Conservation (phyloP, 129 eudicot species). For the Ambrosia trifida region DNA sequence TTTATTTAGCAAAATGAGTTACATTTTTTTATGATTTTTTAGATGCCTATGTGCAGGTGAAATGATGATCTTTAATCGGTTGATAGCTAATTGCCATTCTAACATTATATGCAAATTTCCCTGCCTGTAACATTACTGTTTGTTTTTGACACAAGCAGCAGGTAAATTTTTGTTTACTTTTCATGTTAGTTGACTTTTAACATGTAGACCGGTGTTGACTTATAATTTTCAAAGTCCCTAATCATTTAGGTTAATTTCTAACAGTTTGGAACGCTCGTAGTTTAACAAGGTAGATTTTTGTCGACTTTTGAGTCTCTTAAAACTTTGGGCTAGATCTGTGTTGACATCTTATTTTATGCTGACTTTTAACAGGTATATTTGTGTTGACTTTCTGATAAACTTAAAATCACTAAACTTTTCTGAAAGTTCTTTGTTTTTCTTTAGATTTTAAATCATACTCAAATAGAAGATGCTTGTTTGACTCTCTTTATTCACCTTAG, state of each 20-base stretch:
- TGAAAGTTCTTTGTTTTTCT: background rate
- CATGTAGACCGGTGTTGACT: background rate
- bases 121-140: background rate
- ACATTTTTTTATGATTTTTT: slow-evolving; percentile 25
- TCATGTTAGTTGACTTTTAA: background rate
- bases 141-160: slow-evolving; percentile 24
- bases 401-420: slow-evolving; percentile 9
- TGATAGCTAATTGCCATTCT: slow-evolving; percentile 34
- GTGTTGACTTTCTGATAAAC: slow-evolving; percentile 12
- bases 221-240: slow-evolving; percentile 3
- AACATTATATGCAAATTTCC: slow-evolving; percentile 13
- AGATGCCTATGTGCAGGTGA: slow-evolving; percentile 58
- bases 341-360: background rate
- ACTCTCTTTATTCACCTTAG: background rate
- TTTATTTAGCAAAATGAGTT: slow-evolving; percentile 11
- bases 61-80: slow-evolving; percentile 47
- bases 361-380: slow-evolving; percentile 9
- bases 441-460: background rate
- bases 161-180: background rate
- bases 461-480: background rate
- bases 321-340: slow-evolving; percentile 5
- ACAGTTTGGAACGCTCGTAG: background rate
- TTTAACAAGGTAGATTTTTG: background rate
- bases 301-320: background rate
- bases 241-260: background rate